Percentiles rank a stretch among this genome's conserved stretches.
Conservation (phyloP, 2,329 filamentous ascomycete genomes). For the Claviceps purpurea region DNA sequence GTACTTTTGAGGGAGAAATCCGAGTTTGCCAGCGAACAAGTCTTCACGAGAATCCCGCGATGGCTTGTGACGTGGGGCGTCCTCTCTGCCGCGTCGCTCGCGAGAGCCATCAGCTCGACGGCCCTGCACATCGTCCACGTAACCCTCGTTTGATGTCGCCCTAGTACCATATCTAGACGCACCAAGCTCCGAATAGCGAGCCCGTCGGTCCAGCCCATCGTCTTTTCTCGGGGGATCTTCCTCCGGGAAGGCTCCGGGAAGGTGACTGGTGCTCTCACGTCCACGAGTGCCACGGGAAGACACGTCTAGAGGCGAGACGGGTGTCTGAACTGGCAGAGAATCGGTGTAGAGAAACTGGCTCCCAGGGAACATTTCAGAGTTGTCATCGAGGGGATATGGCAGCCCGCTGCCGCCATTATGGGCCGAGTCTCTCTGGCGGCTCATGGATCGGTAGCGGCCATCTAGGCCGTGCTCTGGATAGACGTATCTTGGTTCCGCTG, state of each 20-base stretch:
- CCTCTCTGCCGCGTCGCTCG: too few relatives aligned
- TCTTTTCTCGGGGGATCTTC: constrained; percentile 13
- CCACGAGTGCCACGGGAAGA: constrained; percentile 21
- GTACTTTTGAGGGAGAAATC: too few relatives aligned
- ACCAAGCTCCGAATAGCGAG: constrained; percentile 14
- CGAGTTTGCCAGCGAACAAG: too few relatives aligned
- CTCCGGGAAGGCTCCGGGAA: constrained; percentile 22
- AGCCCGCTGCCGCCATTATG: constrained; percentile 17
- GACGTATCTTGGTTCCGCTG: constrained; percentile 28
- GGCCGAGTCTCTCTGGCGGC: constrained; percentile 20
- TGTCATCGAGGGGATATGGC: constrained; percentile 26
- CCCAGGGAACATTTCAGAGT: constrained; percentile 24
- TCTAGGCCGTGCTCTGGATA: constrained; percentile 30
- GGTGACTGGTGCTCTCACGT: constrained; percentile 12
- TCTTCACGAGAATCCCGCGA: too few relatives aligned
- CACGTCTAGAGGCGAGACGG: constrained; percentile 21
- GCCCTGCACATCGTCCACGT: not conserved
- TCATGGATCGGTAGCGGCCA: constrained; percentile 18
- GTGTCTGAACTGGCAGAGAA: constrained; percentile 19
- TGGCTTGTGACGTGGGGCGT: too few relatives aligned
- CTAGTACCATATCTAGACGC: constrained; percentile 10
- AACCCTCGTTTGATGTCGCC: constrained; percentile 6
- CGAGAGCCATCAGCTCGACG: not conserved
- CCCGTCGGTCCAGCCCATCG: constrained; percentile 10
- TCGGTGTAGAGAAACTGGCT: constrained; percentile 24